A percentile compares a stretch with the other conserved stretches of the same genome.
Conservation (phyloP, 164 flowering plant species). For the Vitis riparia region DNA sequence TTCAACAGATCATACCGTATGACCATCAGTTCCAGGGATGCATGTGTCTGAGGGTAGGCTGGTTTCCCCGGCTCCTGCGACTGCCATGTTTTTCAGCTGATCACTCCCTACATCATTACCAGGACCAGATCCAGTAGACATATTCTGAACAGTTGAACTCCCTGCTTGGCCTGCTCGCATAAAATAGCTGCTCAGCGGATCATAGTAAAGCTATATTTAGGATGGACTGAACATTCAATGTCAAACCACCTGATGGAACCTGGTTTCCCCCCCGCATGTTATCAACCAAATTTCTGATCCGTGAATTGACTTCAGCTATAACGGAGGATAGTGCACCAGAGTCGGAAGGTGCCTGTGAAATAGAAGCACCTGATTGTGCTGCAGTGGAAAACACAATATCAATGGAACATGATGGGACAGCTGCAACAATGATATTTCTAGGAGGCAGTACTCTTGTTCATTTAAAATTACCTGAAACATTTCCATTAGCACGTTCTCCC, state of each 20-base stretch:
- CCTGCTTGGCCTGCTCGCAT: slow-evolving; percentile 31
- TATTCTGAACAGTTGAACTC: slow-evolving; percentile 26
- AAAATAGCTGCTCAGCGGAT: slow-evolving; percentile 4
- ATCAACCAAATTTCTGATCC: slow-evolving; percentile 36
- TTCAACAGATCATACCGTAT: slow-evolving; percentile 21
- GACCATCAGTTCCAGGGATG: slow-evolving; percentile 15
- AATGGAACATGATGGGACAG: slow-evolving; percentile 35
- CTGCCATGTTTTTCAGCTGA: slow-evolving; percentile 13
- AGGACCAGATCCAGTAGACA: slow-evolving; percentile 19
- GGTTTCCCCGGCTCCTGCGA: slow-evolving; percentile 12
- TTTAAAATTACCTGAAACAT: slow-evolving; percentile 34
- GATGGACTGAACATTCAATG: not conserved
- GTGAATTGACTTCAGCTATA: slow-evolving; percentile 46
- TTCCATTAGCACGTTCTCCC: slow-evolving; percentile 26
- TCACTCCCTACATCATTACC: slow-evolving; percentile 17
- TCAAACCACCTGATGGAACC: slow-evolving; percentile 41
- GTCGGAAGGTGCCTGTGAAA: slow-evolving; percentile 33
- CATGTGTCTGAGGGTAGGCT: slow-evolving; percentile 9
- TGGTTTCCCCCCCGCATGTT: slow-evolving; percentile 36
- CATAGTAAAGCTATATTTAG: not conserved
- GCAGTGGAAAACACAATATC: slow-evolving; percentile 26
- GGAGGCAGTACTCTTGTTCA: slow-evolving; percentile 26
- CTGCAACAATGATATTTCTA: slow-evolving; percentile 36
- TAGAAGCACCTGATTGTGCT: slow-evolving; percentile 34
- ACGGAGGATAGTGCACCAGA: slow-evolving; percentile 30